Percentiles rank a stretch among this genome's conserved stretches.
These are phyloP conservation scores for Xanthoconium purpureum DNA, from an alignment of 768 basidiomycete genomes.

Conservation along the genomic window DNA sequence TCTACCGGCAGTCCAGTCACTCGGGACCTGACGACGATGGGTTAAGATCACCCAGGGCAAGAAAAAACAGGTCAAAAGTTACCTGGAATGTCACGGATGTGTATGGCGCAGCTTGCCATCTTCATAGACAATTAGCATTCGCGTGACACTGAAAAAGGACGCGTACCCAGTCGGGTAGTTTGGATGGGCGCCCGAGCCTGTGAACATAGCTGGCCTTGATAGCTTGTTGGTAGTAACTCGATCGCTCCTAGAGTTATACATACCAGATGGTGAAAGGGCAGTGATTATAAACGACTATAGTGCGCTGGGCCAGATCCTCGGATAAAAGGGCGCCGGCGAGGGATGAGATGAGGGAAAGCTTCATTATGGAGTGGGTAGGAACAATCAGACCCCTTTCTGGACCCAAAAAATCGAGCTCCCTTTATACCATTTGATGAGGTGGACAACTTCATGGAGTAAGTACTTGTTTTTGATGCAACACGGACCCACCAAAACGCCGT, in stretches of 20 bases:
- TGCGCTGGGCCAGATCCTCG: conserved; percentile 44
- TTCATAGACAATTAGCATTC: conserved; percentile 9
- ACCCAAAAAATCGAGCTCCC: not conserved
- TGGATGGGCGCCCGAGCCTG: conserved; percentile 51
- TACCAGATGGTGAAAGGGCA: conserved; percentile 73
- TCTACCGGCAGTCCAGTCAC: conserved; percentile 63
- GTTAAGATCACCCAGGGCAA: not conserved
- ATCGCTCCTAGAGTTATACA: conserved; percentile 5
- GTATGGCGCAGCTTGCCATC: conserved; percentile 34
- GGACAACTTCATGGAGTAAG: too few relatives aligned
- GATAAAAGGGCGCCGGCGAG: conserved; percentile 33
- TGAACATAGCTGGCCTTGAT: conserved; percentile 57
- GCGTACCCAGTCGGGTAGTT: conserved; percentile 44
- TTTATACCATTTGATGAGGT: conserved; percentile 14
- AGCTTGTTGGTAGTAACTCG: not conserved
- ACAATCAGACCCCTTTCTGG: not conserved
- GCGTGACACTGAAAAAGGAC: not conserved
- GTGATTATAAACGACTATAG: conserved; percentile 57
- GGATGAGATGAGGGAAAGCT: conserved; percentile 23
- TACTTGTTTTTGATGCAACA: too few relatives aligned
- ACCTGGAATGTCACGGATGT: conserved; percentile 30
- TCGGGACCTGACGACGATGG: conserved; percentile 41
- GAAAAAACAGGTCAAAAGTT: not conserved
- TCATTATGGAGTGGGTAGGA: conserved; percentile 16
- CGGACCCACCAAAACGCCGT: not conserved